A percentile compares a stretch with the other conserved stretches of the same genome.
Evolutionary conservation across 2,329 filamentous ascomycete species (phyloP).

Genomic region (Fusarium lateritium): DNA sequence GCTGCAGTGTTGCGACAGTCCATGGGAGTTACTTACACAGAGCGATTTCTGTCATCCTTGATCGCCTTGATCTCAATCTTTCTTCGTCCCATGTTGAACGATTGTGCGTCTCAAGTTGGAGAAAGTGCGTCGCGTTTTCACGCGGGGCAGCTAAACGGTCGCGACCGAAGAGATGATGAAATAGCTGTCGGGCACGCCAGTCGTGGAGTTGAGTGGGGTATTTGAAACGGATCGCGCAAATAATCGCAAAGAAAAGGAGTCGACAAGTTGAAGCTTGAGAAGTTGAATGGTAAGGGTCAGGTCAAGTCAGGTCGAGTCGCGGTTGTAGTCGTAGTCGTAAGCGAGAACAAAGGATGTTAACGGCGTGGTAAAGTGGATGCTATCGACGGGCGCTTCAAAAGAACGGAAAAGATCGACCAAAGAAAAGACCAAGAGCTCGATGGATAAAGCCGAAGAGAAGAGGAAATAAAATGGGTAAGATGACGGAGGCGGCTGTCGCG

Average conservation of each 20-base stretch:
- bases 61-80: constrained; percentile 99
- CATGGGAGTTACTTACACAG: constrained; percentile 79
- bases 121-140: constrained; percentile 42
- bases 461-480: constrained; percentile 29
- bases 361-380: constrained; percentile 28
- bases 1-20: neutral
- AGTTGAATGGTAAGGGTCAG: constrained; percentile 26
- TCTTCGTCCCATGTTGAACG: constrained; percentile 85
- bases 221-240: constrained; percentile 28
- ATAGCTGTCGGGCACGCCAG: constrained; percentile 21
- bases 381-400: constrained; percentile 22
- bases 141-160: constrained; percentile 36
- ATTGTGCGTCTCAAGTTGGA: constrained; percentile 31
- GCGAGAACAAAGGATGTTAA: constrained; percentile 42
- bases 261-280: neutral
- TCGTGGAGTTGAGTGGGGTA: constrained; percentile 19
- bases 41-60: constrained; percentile 97
- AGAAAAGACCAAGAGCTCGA: constrained; percentile 12
- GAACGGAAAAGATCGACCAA: constrained; percentile 15
- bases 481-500: constrained; percentile 40
- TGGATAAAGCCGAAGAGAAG: constrained; percentile 23
- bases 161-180: constrained; percentile 30
- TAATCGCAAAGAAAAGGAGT: constrained; percentile 19
- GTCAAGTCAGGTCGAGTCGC: constrained; percentile 23
- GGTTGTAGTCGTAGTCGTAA: constrained; percentile 30